These are phyloP conservation scores for Daedaleopsis nitida DNA, from an alignment of 768 basidiomycete genomes.

Conservation along the genomic window DNA sequence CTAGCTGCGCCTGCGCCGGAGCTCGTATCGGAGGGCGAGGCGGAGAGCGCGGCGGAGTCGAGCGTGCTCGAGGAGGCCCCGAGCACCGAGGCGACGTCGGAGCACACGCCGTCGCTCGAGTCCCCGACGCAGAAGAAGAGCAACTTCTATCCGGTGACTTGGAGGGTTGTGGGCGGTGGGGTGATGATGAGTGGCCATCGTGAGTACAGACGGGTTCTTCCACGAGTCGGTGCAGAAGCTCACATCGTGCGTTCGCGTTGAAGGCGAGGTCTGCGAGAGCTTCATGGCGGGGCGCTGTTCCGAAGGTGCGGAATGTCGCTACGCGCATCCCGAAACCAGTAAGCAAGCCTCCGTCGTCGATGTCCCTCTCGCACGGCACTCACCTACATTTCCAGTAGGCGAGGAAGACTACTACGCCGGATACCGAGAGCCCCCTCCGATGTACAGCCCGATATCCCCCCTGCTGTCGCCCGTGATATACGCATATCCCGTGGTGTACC, in stretches of 20 bases:
- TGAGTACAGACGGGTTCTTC: slow-evolving; percentile 8
- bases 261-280: slow-evolving; percentile 30
- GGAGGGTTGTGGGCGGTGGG: slow-evolving; percentile 80
- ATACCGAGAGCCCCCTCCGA: slow-evolving; percentile 3
- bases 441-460: slow-evolving; percentile 7
- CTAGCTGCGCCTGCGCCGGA: slow-evolving; percentile 1
- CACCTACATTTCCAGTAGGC: neutral
- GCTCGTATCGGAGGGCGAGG: slow-evolving; percentile 9
- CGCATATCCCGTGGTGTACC: slow-evolving; percentile 10
- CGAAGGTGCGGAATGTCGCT: slow-evolving; percentile 31
- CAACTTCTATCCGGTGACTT: slow-evolving; percentile 64
- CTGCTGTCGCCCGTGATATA: slow-evolving; percentile 11
- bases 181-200: slow-evolving; percentile 59
- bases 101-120: neutral
- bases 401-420: slow-evolving; percentile 4
- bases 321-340: slow-evolving; percentile 26
- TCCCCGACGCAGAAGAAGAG: slow-evolving; percentile 37
- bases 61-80: slow-evolving; percentile 4
- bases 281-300: slow-evolving; percentile 29
- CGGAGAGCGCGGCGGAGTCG: slow-evolving; percentile 15
- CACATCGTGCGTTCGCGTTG: neutral
- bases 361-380: neutral
- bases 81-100: slow-evolving; percentile 3
- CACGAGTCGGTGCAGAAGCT: neutral
- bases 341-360: neutral